Evolutionary conservation across 768 basidiomycete species (phyloP).

Genomic region (Russula dissimulans): DNA sequence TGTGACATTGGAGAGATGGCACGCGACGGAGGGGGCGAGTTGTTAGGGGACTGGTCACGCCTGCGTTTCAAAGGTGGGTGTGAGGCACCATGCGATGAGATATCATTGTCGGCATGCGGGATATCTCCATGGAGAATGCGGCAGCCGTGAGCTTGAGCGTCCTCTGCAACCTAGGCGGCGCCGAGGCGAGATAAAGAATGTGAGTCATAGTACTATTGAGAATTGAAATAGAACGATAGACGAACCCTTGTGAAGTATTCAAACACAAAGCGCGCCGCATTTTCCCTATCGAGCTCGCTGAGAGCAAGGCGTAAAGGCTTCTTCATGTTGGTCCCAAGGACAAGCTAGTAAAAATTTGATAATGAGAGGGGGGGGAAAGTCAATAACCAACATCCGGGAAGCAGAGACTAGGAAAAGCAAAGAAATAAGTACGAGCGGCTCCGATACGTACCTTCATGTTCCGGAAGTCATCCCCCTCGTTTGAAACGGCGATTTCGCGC

Average conservation of each 20-base stretch:
- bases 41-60: neutral
- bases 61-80: neutral
- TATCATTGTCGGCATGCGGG: neutral
- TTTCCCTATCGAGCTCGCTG: neutral
- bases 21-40: neutral
- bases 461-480: constrained; percentile 1
- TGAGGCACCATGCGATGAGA: neutral
- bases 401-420: too few relatives aligned
- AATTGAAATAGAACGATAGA: neutral
- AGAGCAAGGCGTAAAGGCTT: constrained; percentile 8
- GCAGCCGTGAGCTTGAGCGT: constrained; percentile 1
- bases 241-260: constrained; percentile 7
- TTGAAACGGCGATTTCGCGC: neutral
- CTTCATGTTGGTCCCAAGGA: constrained; percentile 6
- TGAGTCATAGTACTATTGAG: neutral
- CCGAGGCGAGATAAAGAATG: too few relatives aligned
- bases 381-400: neutral
- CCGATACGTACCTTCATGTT: constrained; percentile 2
- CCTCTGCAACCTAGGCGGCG: neutral
- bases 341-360: neutral
- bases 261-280: constrained; percentile 2
- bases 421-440: neutral
- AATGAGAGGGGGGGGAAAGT: neutral
- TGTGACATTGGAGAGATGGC: neutral
- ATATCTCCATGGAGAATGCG: neutral